phyloP scores from a whole-genome alignment of 306 rosid genomes.

The Cucurbita moschata region DNA sequence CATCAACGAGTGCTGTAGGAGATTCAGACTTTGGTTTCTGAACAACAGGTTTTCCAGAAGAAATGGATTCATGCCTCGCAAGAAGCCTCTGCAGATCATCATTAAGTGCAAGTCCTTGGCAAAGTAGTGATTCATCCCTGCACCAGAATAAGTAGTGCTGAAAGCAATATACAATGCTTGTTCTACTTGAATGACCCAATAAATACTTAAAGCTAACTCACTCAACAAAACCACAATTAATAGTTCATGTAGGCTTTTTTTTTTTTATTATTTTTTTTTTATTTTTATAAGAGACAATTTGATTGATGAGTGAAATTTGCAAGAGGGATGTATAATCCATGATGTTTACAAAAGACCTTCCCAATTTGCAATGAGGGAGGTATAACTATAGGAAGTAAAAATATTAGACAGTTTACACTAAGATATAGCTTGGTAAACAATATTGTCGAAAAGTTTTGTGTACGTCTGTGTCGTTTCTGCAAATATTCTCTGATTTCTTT shows the following conservation, averaged over 20 bases:
- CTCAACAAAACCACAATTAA: not conserved
- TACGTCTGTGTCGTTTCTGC: too few relatives aligned
- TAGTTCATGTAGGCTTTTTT: not conserved
- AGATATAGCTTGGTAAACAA: too few relatives aligned
- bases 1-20: conserved; percentile 37
- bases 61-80: conserved; percentile 81
- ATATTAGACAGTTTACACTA: too few relatives aligned
- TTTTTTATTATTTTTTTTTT: too few relatives aligned
- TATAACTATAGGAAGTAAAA: too few relatives aligned
- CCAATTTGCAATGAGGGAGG: too few relatives aligned
- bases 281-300: too few relatives aligned
- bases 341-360: too few relatives aligned
- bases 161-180: not conserved
- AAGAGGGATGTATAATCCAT: too few relatives aligned
- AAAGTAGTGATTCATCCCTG: conserved; percentile 87
- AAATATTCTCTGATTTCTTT: too few relatives aligned
- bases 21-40: conserved; percentile 46
- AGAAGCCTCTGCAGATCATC: conserved; percentile 92
- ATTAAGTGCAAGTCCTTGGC: conserved; percentile 86
- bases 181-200: not conserved
- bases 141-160: not conserved
- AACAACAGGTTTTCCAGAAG: conserved; percentile 46
- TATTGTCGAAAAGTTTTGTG: too few relatives aligned
- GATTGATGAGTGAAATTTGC: too few relatives aligned
- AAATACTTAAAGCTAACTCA: not conserved